Evolutionary conservation across 208 protist genomes (phyloP).

Genomic region (Endotrypanum monterogeii): DNA sequence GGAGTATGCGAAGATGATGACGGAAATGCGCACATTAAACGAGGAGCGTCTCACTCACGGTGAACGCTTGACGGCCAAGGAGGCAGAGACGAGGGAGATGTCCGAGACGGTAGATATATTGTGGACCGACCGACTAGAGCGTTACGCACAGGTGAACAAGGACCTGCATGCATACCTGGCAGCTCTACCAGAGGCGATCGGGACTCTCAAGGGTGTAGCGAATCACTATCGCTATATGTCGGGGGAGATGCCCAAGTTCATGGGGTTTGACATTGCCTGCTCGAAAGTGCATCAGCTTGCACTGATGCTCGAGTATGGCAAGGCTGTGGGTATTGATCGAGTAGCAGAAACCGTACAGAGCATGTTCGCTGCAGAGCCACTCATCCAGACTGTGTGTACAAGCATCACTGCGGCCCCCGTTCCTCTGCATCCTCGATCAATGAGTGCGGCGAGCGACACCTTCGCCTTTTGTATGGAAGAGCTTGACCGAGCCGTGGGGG

Average conservation of each 20-base stretch:
- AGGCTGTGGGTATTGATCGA: conserved; percentile 46
- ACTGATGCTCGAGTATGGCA: conserved; percentile 63
- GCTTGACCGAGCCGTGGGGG: conserved; percentile 53
- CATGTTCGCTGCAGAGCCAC: conserved; percentile 67
- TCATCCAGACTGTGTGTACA: conserved; percentile 62
- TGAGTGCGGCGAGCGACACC: conserved; percentile 56
- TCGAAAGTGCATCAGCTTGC: conserved; percentile 80
- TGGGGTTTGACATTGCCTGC: conserved; percentile 80
- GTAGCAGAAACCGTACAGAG: conserved; percentile 57
- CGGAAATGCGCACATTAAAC: conserved; percentile 37
- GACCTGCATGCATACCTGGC: conserved; percentile 67
- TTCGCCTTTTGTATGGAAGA: conserved; percentile 84
- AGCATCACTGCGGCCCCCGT: conserved; percentile 35
- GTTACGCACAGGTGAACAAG: conserved; percentile 65
- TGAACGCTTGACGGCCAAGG: conserved; percentile 45
- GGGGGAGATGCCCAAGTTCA: conserved; percentile 72
- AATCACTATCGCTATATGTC: conserved; percentile 88
- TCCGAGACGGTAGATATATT: conserved; percentile 71
- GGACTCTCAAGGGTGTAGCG: conserved; percentile 60
- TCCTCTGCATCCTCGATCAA: conserved; percentile 35
- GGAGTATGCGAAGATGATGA: conserved; percentile 61
- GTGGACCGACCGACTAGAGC: conserved; percentile 72
- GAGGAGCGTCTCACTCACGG: conserved; percentile 45
- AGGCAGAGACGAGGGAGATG: conserved; percentile 30
- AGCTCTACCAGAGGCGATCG: conserved; percentile 76